Evolutionary conservation across 208 protist species (phyloP), one percentile per base, ranked within the genome.

Genomic region (Zelonia costaricensis): DNA sequence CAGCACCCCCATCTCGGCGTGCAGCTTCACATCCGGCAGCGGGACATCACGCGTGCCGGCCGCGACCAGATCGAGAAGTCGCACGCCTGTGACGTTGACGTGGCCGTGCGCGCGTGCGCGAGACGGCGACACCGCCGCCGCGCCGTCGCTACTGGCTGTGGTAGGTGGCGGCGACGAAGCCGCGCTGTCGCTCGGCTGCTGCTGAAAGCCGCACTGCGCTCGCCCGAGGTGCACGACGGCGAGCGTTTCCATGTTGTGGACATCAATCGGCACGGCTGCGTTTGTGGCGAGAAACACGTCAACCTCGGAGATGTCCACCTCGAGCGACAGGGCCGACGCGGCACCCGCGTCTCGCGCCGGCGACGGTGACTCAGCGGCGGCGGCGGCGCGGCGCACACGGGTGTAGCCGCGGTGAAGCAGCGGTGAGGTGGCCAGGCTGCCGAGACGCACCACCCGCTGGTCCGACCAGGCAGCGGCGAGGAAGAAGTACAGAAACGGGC

Each of bases 251-350:
- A n/a, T 48, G 18, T 65, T 40, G 31, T 25, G 15, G 30, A 60
- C n/a, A 28, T 73, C 66, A 15, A 73, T 66, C 4, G 66, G 66
- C 58, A 66, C 59, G 1, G 58, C 51, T 3, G 58, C 66, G 43
- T 73, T 52, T 6, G 51, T 61, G 0, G 66, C 66, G 7, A 73
- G 52, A 49, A 73, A 53, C 5, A 62, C 22, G 48, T 65, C 51
- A 27, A 66, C 8, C n/a, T 73, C 39, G 4, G 58, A 55, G 2
- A 66, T 15, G 12, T 10, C 49, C 15, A 33, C 58, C 43, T 56
- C 56, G 8, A 62, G 6, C 18, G 46, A 48, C 1, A 73, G 18
- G 13, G 27, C 18, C 18, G 36, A 15, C 15, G 10, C 15, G 20
- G 25, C 27, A 20, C 23, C 2, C 15, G 28, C 8, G 3, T 23